phyloP scores from a whole-genome alignment of 139 green algal species.

The Mesostigma viride region DNA sequence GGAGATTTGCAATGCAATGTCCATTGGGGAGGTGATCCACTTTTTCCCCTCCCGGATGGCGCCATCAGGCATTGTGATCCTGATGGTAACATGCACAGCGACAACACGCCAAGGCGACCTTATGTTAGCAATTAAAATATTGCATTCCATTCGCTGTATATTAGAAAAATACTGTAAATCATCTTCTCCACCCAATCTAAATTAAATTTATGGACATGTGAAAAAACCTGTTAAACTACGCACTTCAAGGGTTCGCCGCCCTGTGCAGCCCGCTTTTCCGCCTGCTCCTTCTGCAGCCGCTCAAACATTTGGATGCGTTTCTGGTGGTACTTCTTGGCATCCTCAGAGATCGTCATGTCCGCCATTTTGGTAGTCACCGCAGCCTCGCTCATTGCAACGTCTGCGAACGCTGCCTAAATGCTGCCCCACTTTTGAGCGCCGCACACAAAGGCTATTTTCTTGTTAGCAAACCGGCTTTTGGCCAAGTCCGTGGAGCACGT shows the following conservation, averaged over 20 bases:
- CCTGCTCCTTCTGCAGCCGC: conserved; percentile 29
- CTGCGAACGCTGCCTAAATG: no score
- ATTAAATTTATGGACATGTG: background rate
- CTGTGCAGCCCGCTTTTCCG: conserved; percentile 10
- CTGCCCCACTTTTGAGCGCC: no score
- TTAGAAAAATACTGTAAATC: background rate
- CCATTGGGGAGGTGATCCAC: conserved; percentile 76
- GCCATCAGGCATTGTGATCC: conserved; percentile 78
- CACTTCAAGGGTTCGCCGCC: conserved; percentile 20
- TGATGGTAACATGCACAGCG: conserved; percentile 36
- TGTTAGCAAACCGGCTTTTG: no score
- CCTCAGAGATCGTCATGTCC: background rate
- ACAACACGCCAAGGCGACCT: conserved; percentile 32
- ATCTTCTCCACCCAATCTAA: background rate
- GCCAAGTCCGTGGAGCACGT: no score
- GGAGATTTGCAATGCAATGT: conserved; percentile 76
- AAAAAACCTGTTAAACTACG: background rate
- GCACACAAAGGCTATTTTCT: no score
- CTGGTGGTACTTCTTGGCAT: background rate
- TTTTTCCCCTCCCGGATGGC: conserved; percentile 51
- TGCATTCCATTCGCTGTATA: background rate
- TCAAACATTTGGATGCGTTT: background rate
- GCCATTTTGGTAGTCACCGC: background rate
- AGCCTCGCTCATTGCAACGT: no score
- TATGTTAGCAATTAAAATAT: conserved; percentile 36